Evolutionary conservation across 2,329 filamentous ascomycete species (phyloP).

Genomic region (Colletotrichum tropicicola): DNA sequence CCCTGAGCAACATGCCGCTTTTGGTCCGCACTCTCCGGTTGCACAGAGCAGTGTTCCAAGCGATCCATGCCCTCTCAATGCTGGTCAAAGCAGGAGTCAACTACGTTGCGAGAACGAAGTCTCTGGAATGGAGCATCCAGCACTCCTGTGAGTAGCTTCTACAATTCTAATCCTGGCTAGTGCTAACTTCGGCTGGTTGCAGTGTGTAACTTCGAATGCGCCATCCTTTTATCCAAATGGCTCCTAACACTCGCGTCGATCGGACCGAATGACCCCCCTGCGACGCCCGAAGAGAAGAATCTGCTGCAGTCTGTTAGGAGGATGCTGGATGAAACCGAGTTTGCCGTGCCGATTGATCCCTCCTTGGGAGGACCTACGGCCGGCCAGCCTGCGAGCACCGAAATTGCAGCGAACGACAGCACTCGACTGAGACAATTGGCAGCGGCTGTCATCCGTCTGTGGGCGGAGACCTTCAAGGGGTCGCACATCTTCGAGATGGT

Average conservation of each 20-base stretch:
- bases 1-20: slow-evolving; percentile 66
- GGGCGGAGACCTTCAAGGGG: slow-evolving; percentile 70
- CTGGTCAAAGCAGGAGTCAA: slow-evolving; percentile 71
- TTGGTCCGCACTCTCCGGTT: slow-evolving; percentile 68
- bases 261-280: slow-evolving; percentile 57
- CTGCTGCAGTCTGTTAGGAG: slow-evolving; percentile 65
- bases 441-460: slow-evolving; percentile 65
- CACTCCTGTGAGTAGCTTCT: slow-evolving; percentile 60
- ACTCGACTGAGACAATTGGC: slow-evolving; percentile 64
- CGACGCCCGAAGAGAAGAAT: slow-evolving; percentile 61
- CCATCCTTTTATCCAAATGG: slow-evolving; percentile 69
- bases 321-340: slow-evolving; percentile 71
- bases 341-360: slow-evolving; percentile 67
- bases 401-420: slow-evolving; percentile 56
- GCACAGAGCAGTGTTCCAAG: slow-evolving; percentile 72
- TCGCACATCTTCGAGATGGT: slow-evolving; percentile 69
- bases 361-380: slow-evolving; percentile 54
- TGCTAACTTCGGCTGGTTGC: slow-evolving; percentile 30
- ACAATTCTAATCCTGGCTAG: neutral
- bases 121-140: slow-evolving; percentile 70
- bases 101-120: slow-evolving; percentile 69
- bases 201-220: slow-evolving; percentile 71
- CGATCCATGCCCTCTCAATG: slow-evolving; percentile 74
- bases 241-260: slow-evolving; percentile 64
- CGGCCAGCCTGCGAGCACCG: slow-evolving; percentile 47